phyloP scores from a whole-genome alignment of 176 grass and related monocot genomes.

The Cenchrus americanus region DNA sequence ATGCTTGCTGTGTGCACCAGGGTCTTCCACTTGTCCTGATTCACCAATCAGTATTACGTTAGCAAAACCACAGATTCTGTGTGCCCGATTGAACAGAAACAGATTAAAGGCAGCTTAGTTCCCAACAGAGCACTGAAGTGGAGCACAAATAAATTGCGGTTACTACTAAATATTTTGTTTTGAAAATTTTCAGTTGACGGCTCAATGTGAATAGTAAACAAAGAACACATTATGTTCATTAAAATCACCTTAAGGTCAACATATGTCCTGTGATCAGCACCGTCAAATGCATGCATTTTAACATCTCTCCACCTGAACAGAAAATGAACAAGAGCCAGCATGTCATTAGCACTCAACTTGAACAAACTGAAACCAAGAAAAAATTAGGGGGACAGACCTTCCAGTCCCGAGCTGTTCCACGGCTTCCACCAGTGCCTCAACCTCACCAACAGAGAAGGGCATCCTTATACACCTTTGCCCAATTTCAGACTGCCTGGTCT shows the following conservation, averaged over 20 bases:
- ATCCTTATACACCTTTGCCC: conserved; percentile 66
- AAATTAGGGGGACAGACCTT: conserved; percentile 46
- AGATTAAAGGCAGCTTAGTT: not conserved
- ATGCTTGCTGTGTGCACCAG: conserved; percentile 84
- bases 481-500: conserved; percentile 44
- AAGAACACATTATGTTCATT: conserved; percentile 11
- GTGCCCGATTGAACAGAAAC: not conserved
- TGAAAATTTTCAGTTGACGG: not conserved
- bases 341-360: not conserved
- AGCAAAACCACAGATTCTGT: not conserved
- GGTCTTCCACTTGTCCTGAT: conserved; percentile 89
- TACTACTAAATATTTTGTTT: not conserved
- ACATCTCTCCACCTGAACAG: conserved; percentile 76
- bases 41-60: conserved; percentile 8
- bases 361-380: not conserved
- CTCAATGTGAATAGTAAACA: not conserved
- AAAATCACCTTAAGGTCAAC: conserved; percentile 88
- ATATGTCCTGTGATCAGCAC: conserved; percentile 75
- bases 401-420: conserved; percentile 87
- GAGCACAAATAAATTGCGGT: not conserved
- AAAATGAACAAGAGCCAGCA: conserved; percentile 2
- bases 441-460: conserved; percentile 81
- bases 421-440: conserved; percentile 69
- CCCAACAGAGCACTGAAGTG: not conserved
- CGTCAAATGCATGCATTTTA: conserved; percentile 70